These are phyloP conservation scores for Tetracentron sinense DNA, from an alignment of 164 flowering plant genomes.

Conservation along the genomic window DNA sequence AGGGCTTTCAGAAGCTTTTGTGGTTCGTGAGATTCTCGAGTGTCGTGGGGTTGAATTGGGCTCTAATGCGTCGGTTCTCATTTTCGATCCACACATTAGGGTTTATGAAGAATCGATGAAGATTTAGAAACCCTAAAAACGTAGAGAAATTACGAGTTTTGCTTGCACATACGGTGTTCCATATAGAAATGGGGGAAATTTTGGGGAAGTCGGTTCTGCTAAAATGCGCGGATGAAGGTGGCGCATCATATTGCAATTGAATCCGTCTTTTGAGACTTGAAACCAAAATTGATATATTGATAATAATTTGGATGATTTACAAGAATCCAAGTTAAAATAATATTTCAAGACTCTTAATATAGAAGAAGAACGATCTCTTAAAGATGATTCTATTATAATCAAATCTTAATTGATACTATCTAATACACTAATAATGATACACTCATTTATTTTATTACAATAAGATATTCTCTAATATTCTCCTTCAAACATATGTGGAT, in stretches of 20 bases:
- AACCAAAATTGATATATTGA: too few species aligned
- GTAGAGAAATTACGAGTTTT: neutral
- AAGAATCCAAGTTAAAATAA: too few species aligned
- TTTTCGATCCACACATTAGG: conserved; percentile 30
- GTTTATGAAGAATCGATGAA: neutral
- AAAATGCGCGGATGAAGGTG: neutral
- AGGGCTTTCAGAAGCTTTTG: neutral
- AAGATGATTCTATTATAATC: too few species aligned
- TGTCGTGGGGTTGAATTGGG: conserved; percentile 7
- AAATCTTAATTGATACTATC: too few species aligned
- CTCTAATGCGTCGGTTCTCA: conserved; percentile 4
- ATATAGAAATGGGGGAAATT: neutral
- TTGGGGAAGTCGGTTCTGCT: neutral
- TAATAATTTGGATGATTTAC: too few species aligned
- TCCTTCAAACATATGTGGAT: too few species aligned
- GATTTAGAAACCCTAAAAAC: neutral
- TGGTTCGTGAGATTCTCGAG: conserved; percentile 1
- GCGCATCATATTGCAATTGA: neutral
- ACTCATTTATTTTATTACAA: too few species aligned
- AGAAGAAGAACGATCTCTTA: too few species aligned
- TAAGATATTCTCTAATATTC: too few species aligned
- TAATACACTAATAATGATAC: too few species aligned
- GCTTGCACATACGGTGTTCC: neutral
- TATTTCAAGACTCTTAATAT: too few species aligned
- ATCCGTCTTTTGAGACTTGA: too few species aligned